Evolutionary conservation across 352 stramenopile genomes (phyloP), one percentile per base, ranked within the genome.

Genomic region (Pythium guiyangense): DNA sequence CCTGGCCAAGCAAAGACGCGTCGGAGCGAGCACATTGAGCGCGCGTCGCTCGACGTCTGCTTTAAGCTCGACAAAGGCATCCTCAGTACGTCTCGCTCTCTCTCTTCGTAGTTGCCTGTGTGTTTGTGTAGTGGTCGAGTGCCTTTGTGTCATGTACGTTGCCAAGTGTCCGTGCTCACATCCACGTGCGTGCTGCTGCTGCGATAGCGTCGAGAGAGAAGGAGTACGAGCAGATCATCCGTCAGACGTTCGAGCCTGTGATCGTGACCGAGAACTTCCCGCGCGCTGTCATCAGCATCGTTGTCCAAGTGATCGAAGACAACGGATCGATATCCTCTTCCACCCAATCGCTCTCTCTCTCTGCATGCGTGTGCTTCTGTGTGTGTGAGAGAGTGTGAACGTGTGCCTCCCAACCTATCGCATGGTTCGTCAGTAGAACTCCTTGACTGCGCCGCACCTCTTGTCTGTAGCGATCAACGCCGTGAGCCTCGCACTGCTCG

Each of bases 191-290:
- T 44, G 1, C n/a, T 43, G 14, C 17, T 44, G 39, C 39, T n/a
- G n/a, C n/a, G n/a, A n/a, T n/a, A 91, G 81, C 72, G 49, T 86
- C 78, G 47, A 89, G 86, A 64, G 81, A 93, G 70, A 93, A 92
- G 58, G 84, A 90, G 63, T 90, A 87, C 63, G 84, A 93, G 62
- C 76, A 86, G 70, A 75, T 93, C 48, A 83, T 93, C 51, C 79
- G 81, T 9, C 60, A 89, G 58, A 90, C 82, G 22, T 93, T 92
- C 60, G 72, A 80, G 57, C 75, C 81, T 20, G 63, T 91, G 26
- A 65, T 93, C 48, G 47, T 90, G 42, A 72, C 70, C 17, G 76
- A 90, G 45, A 84, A 66, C n/a, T 93, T 79, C 65, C 79, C 84
- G 43, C 81, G 84, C 53, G 80, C 84, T n/a, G 71, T 94, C 43